phyloP scores from a whole-genome alignment of 2,329 filamentous ascomycete genomes.

The Alternaria dauci region DNA sequence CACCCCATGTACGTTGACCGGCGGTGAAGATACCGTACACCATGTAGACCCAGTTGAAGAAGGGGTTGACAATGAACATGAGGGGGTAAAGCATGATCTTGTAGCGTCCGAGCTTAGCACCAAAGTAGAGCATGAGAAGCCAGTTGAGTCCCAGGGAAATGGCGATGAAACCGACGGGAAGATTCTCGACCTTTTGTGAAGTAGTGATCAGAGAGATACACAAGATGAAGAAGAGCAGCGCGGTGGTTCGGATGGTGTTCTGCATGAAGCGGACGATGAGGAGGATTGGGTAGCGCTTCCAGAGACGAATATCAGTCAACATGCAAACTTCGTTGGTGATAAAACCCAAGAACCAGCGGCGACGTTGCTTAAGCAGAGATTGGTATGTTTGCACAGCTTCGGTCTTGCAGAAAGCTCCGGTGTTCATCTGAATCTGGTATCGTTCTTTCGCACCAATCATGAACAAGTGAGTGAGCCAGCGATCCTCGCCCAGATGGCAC shows the following conservation, averaged over 20 bases:
- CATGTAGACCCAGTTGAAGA: conserved; percentile 99
- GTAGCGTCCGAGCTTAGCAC: conserved; percentile 82
- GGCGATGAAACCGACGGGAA: conserved; percentile 92
- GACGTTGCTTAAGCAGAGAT: conserved; percentile 89
- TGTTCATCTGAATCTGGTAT: conserved; percentile 98
- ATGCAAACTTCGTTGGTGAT: conserved; percentile 99
- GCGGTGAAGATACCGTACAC: conserved; percentile 96
- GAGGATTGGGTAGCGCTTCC: conserved; percentile 88
- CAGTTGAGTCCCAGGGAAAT: conserved; percentile 94
- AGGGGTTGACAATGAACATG: conserved; percentile 95
- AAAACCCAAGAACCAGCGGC: conserved; percentile 96
- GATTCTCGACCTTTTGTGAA: conserved; percentile 75
- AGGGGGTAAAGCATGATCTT: conserved; percentile 95
- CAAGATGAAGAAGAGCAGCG: conserved; percentile 93
- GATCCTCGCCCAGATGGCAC: conserved; percentile 91
- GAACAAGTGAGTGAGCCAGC: conserved; percentile 97
- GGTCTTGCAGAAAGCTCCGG: conserved; percentile 97
- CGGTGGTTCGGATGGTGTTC: conserved; percentile 94
- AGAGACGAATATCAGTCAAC: conserved; percentile 92
- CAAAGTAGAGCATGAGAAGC: conserved; percentile 96
- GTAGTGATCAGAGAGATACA: conserved; percentile 85
- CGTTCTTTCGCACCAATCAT: conserved; percentile 96
- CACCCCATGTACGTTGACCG: conserved; percentile 94
- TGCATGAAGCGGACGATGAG: conserved; percentile 91
- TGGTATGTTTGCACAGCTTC: conserved; percentile 90